Base-by-base conservation (phyloP, 306 rosid genomes). In the Aeschynomene evenia region DNA sequence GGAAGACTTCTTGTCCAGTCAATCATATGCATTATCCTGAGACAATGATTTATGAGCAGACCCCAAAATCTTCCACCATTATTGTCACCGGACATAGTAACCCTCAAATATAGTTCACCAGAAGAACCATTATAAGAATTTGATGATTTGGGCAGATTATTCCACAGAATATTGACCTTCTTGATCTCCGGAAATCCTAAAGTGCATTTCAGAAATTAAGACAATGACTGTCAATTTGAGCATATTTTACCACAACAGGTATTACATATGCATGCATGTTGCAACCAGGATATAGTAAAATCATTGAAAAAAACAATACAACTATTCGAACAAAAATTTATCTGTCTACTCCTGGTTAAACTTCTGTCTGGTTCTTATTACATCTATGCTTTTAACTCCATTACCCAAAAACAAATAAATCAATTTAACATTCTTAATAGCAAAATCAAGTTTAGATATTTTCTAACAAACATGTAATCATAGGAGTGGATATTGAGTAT, bases 1-100 rank as follows among this genome's bases (percentile, higher is more conserved):
- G 97, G 99, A 80, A 87, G 99, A 85, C 97, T 88, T 28, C 96
- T 91, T 39, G 92, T 77, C 99, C 99, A 91, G 76, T 95, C 96
- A 63, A 95, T 89, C 85, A 89, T 53, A 54, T 84, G 77, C 92
- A 86, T 85, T 72, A 91, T 77, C 46, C 49, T 86, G 54, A 84
- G 84, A 77, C 91, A 95, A 61, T 77, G 79, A 79, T 80, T 67
- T 80, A 79, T 42, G 9, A 95, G 87, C 21, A 72, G 57, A 70
- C 86, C 83, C 99, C 99, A 95, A 68, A 82, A 78, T 62, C 76
- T 68, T 54, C 79, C 79, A 66, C 26, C 71, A 54, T 65, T n/a
- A 57, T 67, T 66, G 19, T 77, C 80, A 57, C 77, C 74, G 36
- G 89, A 77, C 91, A 91, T 63, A 51, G 89, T 75, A 71, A 95